Conservation (phyloP, 2,329 filamentous ascomycete genomes). For the Fusarium agapanthi region DNA sequence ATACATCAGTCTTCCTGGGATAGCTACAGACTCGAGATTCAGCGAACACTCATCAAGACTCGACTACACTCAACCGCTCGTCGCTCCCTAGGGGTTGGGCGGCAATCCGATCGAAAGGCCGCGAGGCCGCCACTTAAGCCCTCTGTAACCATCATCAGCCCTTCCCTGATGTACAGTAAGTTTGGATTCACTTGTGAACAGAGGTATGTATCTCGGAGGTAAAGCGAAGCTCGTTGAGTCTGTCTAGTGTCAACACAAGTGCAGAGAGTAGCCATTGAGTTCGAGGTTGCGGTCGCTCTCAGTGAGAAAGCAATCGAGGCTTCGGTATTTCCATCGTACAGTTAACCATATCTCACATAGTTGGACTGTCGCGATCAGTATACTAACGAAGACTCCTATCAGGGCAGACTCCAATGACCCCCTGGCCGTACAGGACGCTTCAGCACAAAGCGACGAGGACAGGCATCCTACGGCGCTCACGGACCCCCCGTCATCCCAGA, state of each 20-base stretch:
- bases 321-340: background rate
- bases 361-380: too few relatives aligned
- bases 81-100: too few relatives aligned
- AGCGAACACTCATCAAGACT: background rate
- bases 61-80: background rate
- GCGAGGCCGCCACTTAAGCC: background rate
- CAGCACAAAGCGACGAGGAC: background rate
- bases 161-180: background rate
- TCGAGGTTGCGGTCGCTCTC: background rate
- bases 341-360: too few relatives aligned
- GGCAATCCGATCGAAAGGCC: background rate
- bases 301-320: background rate
- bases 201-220: background rate
- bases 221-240: background rate
- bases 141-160: background rate
- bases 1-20: accelerated
- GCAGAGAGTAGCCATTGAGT: background rate
- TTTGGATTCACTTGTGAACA: accelerated
- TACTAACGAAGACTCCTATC: background rate
- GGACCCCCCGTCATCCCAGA: too few relatives aligned
- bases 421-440: background rate
- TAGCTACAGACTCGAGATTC: too few relatives aligned
- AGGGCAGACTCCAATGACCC: background rate
- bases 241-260: background rate
- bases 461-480: too few relatives aligned